phyloP scores from a whole-genome alignment of 805 yeast species.

The Lipomyces japonicus region DNA sequence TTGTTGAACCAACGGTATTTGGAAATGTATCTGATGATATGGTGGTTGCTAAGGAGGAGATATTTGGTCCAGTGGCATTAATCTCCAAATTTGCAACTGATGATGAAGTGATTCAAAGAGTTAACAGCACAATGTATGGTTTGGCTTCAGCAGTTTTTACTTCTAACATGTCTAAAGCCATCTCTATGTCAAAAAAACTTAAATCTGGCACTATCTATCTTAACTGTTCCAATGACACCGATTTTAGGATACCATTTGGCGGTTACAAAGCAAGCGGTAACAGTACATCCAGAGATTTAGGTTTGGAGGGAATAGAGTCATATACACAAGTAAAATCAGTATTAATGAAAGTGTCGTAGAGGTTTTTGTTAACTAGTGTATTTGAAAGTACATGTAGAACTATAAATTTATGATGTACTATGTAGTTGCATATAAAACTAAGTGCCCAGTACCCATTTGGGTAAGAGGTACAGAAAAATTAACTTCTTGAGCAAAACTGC shows the following conservation, averaged over 20 bases:
- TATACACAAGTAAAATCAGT: background rate
- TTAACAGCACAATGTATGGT: conserved; percentile 73
- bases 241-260: conserved; percentile 85
- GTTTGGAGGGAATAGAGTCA: background rate
- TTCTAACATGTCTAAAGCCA: conserved; percentile 60
- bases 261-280: conserved; percentile 83
- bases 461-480: too few species aligned
- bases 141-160: conserved; percentile 81
- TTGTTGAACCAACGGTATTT: conserved; percentile 71
- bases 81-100: conserved; percentile 61
- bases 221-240: conserved; percentile 72
- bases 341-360: background rate
- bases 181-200: conserved; percentile 55
- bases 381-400: too few species aligned
- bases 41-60: conserved; percentile 72
- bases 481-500: too few species aligned
- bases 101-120: conserved; percentile 63
- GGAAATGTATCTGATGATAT: conserved; percentile 59
- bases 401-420: too few species aligned
- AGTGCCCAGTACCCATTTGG: too few species aligned
- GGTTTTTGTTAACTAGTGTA: too few species aligned
- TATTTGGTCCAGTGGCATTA: conserved; percentile 82
- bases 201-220: conserved; percentile 69
- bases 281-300: background rate
- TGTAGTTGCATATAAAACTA: too few species aligned